These are phyloP conservation scores for Prinsepia uniflora DNA, from an alignment of 306 rosid species.

Conservation along the genomic window DNA sequence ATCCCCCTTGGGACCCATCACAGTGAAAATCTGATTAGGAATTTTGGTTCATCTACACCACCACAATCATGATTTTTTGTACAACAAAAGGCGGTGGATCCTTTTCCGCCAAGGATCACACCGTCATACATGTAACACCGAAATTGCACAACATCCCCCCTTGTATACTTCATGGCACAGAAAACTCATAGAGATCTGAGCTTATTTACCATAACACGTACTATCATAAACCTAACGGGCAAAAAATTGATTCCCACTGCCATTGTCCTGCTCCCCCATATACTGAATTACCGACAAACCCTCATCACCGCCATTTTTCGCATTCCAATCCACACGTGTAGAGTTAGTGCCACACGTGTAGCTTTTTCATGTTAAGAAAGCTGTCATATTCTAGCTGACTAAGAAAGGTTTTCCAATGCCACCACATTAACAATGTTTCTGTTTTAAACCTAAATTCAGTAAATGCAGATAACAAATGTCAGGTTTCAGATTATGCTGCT, in stretches of 20 bases:
- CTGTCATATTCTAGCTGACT: neutral
- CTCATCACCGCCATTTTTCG: neutral
- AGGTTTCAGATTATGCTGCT: neutral
- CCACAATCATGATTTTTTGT: conserved; percentile 26
- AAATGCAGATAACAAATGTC: neutral
- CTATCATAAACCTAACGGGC: conserved; percentile 13
- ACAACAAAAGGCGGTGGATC: conserved; percentile 8
- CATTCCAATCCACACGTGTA: neutral
- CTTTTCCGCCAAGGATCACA: neutral
- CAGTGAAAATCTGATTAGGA: conserved; percentile 34
- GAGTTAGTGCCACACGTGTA: neutral
- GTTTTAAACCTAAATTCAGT: neutral
- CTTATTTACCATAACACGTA: neutral
- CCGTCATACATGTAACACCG: neutral
- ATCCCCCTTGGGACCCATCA: conserved; percentile 6
- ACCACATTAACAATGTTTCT: neutral
- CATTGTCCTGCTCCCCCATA: conserved; percentile 5
- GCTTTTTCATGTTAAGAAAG: neutral
- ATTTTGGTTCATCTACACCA: conserved; percentile 22
- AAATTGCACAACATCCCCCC: neutral
- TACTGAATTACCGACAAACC: neutral
- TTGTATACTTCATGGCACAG: neutral
- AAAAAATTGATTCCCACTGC: conserved; percentile 12
- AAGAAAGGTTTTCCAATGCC: neutral
- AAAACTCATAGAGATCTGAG: conserved; percentile 11